phyloP scores from a whole-genome alignment of 495 filamentous ascomycete genomes.

The Letharia lupina region DNA sequence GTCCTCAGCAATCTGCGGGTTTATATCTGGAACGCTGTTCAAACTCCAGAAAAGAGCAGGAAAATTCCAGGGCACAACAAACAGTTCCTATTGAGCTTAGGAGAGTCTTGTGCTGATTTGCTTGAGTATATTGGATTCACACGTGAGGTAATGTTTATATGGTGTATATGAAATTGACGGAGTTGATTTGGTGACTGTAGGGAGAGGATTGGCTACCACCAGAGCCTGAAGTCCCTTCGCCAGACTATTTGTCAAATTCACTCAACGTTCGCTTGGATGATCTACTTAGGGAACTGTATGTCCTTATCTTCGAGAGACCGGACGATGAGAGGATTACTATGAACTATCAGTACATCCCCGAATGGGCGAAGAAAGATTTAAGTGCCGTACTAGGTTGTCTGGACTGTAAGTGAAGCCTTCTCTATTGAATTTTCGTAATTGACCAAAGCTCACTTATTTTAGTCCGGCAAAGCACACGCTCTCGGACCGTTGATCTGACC shows the following conservation, averaged over 20 bases:
- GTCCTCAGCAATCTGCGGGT: conserved; percentile 48
- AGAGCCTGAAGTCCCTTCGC: conserved; percentile 30
- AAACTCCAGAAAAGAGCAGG: conserved; percentile 38
- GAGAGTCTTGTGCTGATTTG: conserved; percentile 52
- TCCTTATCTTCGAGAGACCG: conserved; percentile 40
- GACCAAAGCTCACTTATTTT: neutral
- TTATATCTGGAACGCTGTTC: conserved; percentile 56
- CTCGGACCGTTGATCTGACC: conserved; percentile 25
- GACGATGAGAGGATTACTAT: conserved; percentile 37
- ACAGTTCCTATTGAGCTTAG: conserved; percentile 61
- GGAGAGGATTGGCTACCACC: conserved; percentile 41
- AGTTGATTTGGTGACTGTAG: conserved; percentile 7
- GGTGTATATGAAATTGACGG: neutral
- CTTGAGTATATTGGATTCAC: conserved; percentile 57
- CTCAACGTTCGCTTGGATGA: conserved; percentile 47
- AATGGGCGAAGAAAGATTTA: conserved; percentile 34
- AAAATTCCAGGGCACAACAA: conserved; percentile 61
- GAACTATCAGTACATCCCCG: conserved; percentile 28
- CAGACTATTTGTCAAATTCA: conserved; percentile 39
- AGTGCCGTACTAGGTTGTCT: conserved; percentile 40
- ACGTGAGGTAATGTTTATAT: conserved; percentile 29
- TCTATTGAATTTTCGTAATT: neutral
- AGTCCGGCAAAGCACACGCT: conserved; percentile 27
- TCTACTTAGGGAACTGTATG: conserved; percentile 42
- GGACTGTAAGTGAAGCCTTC: conserved; percentile 35